Evolutionary conservation across 148 eudicot species (phyloP), one percentile per base, ranked within the genome.

Genomic region (Chenopodium suecicum): DNA sequence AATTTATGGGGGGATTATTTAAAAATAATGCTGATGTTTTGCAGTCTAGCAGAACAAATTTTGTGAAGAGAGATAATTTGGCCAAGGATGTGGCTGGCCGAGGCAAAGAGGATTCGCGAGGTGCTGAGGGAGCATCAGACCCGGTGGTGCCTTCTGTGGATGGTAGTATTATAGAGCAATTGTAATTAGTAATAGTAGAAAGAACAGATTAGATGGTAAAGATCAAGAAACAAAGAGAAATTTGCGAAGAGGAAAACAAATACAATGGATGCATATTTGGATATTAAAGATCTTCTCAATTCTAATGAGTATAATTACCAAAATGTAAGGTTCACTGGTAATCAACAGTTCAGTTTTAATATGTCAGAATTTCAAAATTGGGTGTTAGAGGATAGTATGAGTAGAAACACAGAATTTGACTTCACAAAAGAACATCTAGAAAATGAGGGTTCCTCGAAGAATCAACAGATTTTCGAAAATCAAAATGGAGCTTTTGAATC

Each of bases 1-100:
- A 77, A 32, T 85, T 87, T 69, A 32, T 88, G 41, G 81, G 81
- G 58, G 82, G 86, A 34, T 82, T 90, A 37, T 77, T 89, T 79
- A 63, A 67, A 81, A 85, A 72, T 68, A 83, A 82, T 77, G 78
- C 78, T 25, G 78, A 48, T 73, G 86, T 65, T 72, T 77, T 81
- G 7, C 90, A 86, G 83, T 32, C 88, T 71, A 85, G 70, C 81
- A 91, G 84, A 82, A 52, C 44, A 37, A 90, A 88, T 84, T 83
- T 70, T 75, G 82, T 68, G 16, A 87, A 83, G 80, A 91, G 73
- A 78, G 92, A 84, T 58, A 52, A 25, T 32, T 27, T 44, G 29
- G 70, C 72, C 52, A 83, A 75, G 66, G 90, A 86, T 75, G 74
- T 76, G 12, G 79, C 79, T 83, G 74, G 78, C 74, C 82, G 23